Conservation (phyloP, 176 grass and related monocot species). For the Triticum dicoccoides region DNA sequence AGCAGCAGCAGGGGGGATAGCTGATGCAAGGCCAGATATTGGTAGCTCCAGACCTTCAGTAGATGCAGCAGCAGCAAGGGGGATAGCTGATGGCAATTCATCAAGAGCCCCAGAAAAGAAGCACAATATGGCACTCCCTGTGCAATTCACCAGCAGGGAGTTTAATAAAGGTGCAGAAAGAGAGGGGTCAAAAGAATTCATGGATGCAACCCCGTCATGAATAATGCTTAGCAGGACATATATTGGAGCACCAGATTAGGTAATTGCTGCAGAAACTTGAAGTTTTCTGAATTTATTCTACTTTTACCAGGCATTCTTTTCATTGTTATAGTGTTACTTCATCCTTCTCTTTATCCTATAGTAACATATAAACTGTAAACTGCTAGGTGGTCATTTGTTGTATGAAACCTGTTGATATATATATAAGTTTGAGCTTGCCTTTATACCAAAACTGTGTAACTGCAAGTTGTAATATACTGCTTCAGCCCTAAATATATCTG, state of each 20-base stretch:
- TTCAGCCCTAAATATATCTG: background rate
- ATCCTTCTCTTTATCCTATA: background rate
- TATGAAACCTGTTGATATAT: background rate
- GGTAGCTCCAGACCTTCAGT: conserved; percentile 18
- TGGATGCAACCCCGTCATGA: conserved; percentile 45
- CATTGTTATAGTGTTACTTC: conserved; percentile 6
- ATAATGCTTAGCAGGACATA: conserved; percentile 32
- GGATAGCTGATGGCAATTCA: conserved; percentile 23
- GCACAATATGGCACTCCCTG: conserved; percentile 41
- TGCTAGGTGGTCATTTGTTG: background rate
- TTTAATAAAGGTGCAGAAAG: conserved; percentile 48
- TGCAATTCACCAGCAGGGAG: conserved; percentile 48
- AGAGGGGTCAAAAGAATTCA: conserved; percentile 21
- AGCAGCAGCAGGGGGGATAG: conserved; percentile 22
- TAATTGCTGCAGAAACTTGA: conserved; percentile 33
- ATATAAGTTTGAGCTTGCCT: background rate
- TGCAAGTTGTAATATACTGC: background rate
- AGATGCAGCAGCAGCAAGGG: conserved; percentile 19
- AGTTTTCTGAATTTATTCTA: background rate
- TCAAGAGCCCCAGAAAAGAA: conserved; percentile 30
- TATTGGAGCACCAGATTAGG: conserved; percentile 32
- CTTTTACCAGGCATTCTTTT: background rate
- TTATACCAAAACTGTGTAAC: background rate
- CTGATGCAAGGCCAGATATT: conserved; percentile 20
- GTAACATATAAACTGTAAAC: conserved; percentile 8